Evolutionary conservation across 306 rosid species (phyloP), one percentile per base, ranked within the genome.

Genomic region (Fragaria ananassa): DNA sequence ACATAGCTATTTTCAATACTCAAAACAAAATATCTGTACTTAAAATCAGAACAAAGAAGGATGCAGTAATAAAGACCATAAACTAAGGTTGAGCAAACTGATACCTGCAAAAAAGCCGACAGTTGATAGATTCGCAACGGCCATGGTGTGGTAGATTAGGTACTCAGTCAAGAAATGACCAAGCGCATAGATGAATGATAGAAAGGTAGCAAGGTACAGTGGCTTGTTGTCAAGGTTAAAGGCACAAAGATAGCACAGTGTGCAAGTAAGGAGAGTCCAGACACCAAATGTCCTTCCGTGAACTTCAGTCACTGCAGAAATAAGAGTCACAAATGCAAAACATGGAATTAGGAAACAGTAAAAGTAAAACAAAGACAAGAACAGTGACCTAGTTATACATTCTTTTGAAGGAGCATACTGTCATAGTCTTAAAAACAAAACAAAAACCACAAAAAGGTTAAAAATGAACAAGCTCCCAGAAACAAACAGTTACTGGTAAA

Each of bases 231-330:
- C 96, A 75, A 95, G 99, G 83, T 95, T 92, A 82, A 95, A 88
- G 64, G 97, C 97, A 64, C 96, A 90, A 25, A 95, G 86, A 78
- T 85, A 92, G 89, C 97, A 95, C 62, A 95, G 99, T 17, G 97
- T 95, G 89, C 97, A 92, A 72, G 97, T 92, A 78, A 92, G 79
- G 69, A 95, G 88, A 9, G 97, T 89, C 99, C 99, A 95, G 37
- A 89, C 85, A 68, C 97, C 97, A 83, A 95, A 92, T 74, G 99
- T 92, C 73, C 97, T 91, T 70, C 99, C 99, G 81, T 95, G 99
- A 89, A 89, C 89, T 85, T 95, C 99, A 72, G 91, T 85, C 99
- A 92, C 99, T 92, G 53, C 60, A 71, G 10, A 71, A 68, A 44
- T 14, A 58, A 37, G 3, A 21, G 35, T 0, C 51, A 12, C 8